phyloP scores from a whole-genome alignment of 2,329 filamentous ascomycete species.

The Curvularia sp. region DNA sequence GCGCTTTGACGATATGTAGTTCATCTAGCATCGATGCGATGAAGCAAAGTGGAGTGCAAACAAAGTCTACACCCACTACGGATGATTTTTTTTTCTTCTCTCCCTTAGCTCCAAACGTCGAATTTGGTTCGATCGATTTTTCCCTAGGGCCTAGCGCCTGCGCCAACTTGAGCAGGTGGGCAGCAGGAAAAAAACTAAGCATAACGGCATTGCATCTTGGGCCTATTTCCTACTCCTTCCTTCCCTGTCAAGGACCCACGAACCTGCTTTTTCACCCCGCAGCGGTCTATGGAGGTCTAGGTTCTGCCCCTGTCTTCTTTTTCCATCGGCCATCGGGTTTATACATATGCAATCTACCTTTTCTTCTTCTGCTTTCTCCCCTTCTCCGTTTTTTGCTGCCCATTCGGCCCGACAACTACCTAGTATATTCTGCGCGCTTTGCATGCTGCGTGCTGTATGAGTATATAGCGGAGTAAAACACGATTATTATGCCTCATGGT shows the following conservation, averaged over 20 bases:
- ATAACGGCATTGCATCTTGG: not conserved
- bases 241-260: not conserved
- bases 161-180: not conserved
- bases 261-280: not conserved
- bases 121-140: no score
- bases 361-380: not conserved
- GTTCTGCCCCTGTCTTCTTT: no score
- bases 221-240: not conserved
- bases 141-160: not conserved
- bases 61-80: not conserved
- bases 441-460: no score
- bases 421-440: no score
- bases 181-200: not conserved
- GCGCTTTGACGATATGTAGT: no score
- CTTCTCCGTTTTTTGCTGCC: no score
- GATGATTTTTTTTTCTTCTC: not conserved
- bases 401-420: no score
- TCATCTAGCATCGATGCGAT: no score
- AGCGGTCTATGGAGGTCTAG: not conserved
- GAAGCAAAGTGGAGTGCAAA: no score
- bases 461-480: no score
- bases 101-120: not conserved
- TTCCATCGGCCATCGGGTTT: not conserved
- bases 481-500: no score
- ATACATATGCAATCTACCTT: no score